Conservation (phyloP, 2,329 filamentous ascomycete species). For the Paramyrothecium sp. region DNA sequence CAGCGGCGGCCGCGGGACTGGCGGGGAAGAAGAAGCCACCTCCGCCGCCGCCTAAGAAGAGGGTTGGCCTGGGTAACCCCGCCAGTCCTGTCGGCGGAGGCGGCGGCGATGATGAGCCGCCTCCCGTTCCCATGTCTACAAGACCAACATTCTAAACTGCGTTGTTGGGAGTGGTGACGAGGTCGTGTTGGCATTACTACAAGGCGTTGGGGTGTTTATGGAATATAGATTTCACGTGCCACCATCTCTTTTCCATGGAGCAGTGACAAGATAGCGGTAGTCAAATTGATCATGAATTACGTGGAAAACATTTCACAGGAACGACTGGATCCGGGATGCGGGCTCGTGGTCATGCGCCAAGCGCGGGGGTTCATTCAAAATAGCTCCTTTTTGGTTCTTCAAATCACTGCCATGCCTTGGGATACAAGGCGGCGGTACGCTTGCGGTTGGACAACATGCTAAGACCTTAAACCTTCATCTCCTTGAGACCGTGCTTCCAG, state of each 20-base stretch:
- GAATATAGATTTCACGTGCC: too few relatives aligned
- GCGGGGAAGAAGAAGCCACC: constrained; percentile 53
- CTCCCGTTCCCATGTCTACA: constrained; percentile 52
- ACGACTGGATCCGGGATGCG: background rate
- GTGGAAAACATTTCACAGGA: too few relatives aligned
- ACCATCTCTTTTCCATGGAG: too few relatives aligned
- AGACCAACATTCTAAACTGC: constrained; percentile 41
- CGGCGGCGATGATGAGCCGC: constrained; percentile 35
- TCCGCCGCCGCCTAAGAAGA: constrained; percentile 53
- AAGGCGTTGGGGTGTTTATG: too few relatives aligned
- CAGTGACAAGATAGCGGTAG: too few relatives aligned
- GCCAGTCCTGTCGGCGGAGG: constrained; percentile 8
- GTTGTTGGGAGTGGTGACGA: too few relatives aligned
- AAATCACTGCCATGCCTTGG: background rate
- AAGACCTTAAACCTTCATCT: constrained; percentile 80
- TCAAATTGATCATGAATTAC: too few relatives aligned
- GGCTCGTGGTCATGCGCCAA: background rate
- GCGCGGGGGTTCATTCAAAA: background rate
- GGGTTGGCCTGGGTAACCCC: constrained; percentile 33
- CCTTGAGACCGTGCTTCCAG: constrained; percentile 92
- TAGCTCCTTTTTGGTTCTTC: background rate
- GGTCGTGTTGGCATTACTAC: too few relatives aligned
- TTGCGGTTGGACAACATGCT: constrained; percentile 5
- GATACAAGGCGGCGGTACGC: background rate
- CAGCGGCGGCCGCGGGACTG: constrained; percentile 10